Conservation (phyloP, 73 alveolate species). For the Tetrahymena elliotti region DNA sequence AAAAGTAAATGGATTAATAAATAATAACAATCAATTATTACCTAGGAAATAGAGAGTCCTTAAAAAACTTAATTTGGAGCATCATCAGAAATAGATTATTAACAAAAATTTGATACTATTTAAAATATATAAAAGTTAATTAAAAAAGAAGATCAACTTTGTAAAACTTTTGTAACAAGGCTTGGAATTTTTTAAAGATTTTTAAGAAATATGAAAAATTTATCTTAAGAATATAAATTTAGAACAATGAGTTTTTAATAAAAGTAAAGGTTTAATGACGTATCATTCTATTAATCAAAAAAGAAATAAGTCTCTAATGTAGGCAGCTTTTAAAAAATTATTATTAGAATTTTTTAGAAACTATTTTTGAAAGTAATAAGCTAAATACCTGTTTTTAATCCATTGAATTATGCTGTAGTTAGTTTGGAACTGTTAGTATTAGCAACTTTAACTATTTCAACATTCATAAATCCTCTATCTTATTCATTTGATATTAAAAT, state of each 20-base stretch:
- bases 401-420: not conserved
- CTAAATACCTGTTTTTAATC: not conserved
- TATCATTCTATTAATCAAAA: not conserved
- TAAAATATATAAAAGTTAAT: not conserved
- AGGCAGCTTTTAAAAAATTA: not conserved
- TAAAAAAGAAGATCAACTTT: not conserved
- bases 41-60: not conserved
- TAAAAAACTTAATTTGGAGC: not conserved
- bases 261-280: not conserved
- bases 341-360: not conserved
- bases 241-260: not conserved
- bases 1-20: too few relatives aligned
- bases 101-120: not conserved
- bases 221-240: not conserved
- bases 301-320: not conserved
- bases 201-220: not conserved
- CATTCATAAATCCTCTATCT: not conserved
- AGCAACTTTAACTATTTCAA: not conserved
- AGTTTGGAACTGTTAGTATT: not conserved
- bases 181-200: not conserved
- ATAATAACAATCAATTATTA: not conserved
- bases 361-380: not conserved
- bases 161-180: not conserved
- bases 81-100: not conserved
- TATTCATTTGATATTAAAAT: not conserved